These are phyloP conservation scores for Beauveria varroae DNA, from an alignment of 2,329 filamentous ascomycete genomes.

Conservation along the genomic window DNA sequence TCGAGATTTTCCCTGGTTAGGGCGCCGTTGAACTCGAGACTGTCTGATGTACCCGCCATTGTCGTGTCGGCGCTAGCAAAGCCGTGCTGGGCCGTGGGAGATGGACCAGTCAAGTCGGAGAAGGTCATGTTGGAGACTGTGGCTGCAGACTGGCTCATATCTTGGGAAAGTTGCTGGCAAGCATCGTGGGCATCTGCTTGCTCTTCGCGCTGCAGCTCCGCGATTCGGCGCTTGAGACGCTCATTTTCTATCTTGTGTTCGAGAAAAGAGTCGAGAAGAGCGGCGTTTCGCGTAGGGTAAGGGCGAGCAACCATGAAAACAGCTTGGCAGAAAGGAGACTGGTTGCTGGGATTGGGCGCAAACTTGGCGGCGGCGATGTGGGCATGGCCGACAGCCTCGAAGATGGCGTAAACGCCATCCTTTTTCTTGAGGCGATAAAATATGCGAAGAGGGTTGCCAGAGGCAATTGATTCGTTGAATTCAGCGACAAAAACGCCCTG, in stretches of 20 bases:
- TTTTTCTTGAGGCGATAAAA: conserved; percentile 78
- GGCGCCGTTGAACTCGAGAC: conserved; percentile 55
- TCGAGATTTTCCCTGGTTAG: conserved; percentile 77
- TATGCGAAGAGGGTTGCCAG: conserved; percentile 69
- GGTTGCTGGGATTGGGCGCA: conserved; percentile 54
- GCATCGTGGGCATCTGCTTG: conserved; percentile 67
- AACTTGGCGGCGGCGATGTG: conserved; percentile 69
- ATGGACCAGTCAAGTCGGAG: conserved; percentile 37
- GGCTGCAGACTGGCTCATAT: conserved; percentile 48
- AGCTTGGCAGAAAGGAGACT: conserved; percentile 69
- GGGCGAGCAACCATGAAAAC: conserved; percentile 91
- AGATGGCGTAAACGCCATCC: conserved; percentile 67
- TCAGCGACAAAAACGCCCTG: conserved; percentile 75
- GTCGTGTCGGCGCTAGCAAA: conserved; percentile 30
- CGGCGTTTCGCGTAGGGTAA: conserved; percentile 82
- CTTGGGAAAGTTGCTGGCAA: conserved; percentile 45
- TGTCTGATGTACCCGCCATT: conserved; percentile 49
- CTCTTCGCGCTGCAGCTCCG: conserved; percentile 78
- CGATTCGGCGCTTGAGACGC: conserved; percentile 73
- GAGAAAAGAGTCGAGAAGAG: conserved; percentile 81
- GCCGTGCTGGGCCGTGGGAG: conserved; percentile 21
- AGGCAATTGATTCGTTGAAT: conserved; percentile 81
- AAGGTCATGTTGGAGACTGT: conserved; percentile 40
- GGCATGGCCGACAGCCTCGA: conserved; percentile 88
- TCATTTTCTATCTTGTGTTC: conserved; percentile 98